phyloP scores from a whole-genome alignment of 2,329 filamentous ascomycete genomes.

The Neofusicoccum parvum region DNA sequence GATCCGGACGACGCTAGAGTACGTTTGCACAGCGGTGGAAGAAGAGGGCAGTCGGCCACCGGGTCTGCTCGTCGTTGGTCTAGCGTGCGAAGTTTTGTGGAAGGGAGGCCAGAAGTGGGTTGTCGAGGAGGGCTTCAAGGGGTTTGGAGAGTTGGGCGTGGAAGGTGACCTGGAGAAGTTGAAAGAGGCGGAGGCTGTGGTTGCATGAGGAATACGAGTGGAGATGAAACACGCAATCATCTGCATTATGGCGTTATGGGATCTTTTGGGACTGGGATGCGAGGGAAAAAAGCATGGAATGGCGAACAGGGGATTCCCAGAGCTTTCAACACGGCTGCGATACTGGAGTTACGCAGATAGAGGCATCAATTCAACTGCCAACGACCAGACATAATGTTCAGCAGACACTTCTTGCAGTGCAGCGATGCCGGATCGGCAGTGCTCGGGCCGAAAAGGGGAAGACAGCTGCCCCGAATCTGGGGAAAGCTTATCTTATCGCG shows the following conservation, averaged over 20 bases:
- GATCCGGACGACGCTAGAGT: slow-evolving; percentile 79
- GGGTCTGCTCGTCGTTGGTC: slow-evolving; percentile 81
- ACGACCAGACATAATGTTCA: not conserved
- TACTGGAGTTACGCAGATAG: not conserved
- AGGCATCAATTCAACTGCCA: not conserved
- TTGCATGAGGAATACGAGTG: not conserved
- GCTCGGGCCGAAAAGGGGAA: not conserved
- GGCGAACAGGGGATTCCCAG: not conserved
- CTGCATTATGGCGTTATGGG: slow-evolving; percentile 14
- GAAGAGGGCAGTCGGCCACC: slow-evolving; percentile 87
- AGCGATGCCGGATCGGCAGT: not conserved
- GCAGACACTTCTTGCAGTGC: too few species aligned
- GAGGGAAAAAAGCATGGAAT: slow-evolving; percentile 5
- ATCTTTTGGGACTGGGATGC: not conserved
- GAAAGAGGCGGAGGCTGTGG: slow-evolving; percentile 9
- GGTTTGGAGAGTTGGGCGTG: slow-evolving; percentile 60
- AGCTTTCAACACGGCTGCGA: not conserved
- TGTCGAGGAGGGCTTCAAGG: slow-evolving; percentile 84
- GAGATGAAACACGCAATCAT: not conserved
- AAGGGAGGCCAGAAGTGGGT: slow-evolving; percentile 69
- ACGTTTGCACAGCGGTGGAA: slow-evolving; percentile 81
- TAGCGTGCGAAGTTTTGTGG: slow-evolving; percentile 78
- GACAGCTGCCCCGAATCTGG: not conserved
- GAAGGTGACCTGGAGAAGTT: slow-evolving; percentile 29
- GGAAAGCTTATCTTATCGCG: not conserved